Conservation (phyloP, 768 basidiomycete species). For the Suillus americanus region DNA sequence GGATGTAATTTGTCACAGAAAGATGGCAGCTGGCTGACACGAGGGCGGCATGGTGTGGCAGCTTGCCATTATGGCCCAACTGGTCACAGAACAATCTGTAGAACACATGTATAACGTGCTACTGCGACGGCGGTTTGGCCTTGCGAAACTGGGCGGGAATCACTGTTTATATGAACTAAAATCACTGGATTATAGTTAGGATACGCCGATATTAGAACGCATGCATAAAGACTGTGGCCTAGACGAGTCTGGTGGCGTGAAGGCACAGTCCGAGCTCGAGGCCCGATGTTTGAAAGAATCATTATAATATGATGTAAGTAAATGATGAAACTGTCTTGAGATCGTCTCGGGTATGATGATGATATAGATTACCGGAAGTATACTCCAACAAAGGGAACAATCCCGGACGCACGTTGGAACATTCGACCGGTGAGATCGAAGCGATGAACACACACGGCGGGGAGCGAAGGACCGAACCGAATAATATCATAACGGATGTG, state of each 20-base stretch:
- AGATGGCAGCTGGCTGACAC: slow-evolving; percentile 1
- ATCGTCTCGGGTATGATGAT: not conserved
- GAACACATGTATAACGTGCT: not conserved
- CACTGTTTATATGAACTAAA: not conserved
- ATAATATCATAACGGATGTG: not conserved
- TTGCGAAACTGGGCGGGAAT: not conserved
- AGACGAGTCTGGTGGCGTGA: not conserved
- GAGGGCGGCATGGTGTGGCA: not conserved
- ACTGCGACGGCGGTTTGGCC: slow-evolving; percentile 4
- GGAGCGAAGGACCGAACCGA: not conserved
- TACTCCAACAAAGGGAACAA: not conserved
- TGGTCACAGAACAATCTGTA: not conserved
- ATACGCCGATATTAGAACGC: not conserved
- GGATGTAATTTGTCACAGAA: not conserved
- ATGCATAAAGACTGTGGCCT: not conserved
- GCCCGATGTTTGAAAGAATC: not conserved
- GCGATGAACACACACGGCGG: not conserved
- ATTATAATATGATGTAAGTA: not conserved
- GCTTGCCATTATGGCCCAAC: not conserved
- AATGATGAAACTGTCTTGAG: not conserved
- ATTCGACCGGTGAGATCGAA: not conserved
- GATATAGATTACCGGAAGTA: not conserved
- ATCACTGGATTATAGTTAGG: not conserved
- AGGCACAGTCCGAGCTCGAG: not conserved
- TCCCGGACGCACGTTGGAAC: not conserved